Conservation (phyloP, 225 moss, liverwort and hornwort genomes). For the Takakia lepidozioides region DNA sequence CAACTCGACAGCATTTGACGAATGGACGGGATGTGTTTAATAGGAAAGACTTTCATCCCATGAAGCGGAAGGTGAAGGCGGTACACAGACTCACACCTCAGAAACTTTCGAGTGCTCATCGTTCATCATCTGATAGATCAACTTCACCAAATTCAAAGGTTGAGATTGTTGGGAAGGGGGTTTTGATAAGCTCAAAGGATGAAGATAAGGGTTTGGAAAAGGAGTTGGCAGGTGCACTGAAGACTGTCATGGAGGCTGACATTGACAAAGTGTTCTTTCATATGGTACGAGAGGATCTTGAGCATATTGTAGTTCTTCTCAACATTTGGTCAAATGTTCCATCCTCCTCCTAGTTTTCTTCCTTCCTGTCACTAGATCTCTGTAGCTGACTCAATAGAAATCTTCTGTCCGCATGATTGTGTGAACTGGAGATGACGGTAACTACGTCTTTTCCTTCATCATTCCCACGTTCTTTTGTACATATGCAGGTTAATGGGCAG, state of each 20-base stretch:
- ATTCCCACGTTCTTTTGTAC: too few species aligned
- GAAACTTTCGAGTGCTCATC: constrained; percentile 31
- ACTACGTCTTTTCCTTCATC: too few species aligned
- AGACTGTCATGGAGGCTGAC: constrained; percentile 81
- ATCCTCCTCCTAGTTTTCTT: too few species aligned
- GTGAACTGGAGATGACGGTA: too few species aligned
- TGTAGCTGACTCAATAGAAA: too few species aligned
- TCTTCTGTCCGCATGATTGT: too few species aligned
- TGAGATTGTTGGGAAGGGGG: constrained; percentile 43
- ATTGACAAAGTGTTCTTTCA: constrained; percentile 52
- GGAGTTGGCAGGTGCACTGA: constrained; percentile 46
- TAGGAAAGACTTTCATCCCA: constrained; percentile 20
- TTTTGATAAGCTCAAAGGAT: constrained; percentile 29
- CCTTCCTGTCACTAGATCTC: too few species aligned
- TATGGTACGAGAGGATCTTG: too few species aligned
- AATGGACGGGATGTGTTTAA: constrained; percentile 22
- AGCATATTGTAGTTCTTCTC: too few species aligned
- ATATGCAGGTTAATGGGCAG: constrained; percentile 50
- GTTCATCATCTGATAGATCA: constrained; percentile 30
- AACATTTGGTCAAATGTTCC: too few species aligned
- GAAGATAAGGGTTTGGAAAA: constrained; percentile 75
- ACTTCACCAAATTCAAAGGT: constrained; percentile 34
- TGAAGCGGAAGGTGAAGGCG: constrained; percentile 34
- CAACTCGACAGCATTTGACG: constrained; percentile 28
- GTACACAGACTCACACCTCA: constrained; percentile 21